Percentiles rank a stretch among this genome's conserved stretches.
Evolutionary conservation across 768 basidiomycete genomes (phyloP).

Genomic region (Suillus plorans): DNA sequence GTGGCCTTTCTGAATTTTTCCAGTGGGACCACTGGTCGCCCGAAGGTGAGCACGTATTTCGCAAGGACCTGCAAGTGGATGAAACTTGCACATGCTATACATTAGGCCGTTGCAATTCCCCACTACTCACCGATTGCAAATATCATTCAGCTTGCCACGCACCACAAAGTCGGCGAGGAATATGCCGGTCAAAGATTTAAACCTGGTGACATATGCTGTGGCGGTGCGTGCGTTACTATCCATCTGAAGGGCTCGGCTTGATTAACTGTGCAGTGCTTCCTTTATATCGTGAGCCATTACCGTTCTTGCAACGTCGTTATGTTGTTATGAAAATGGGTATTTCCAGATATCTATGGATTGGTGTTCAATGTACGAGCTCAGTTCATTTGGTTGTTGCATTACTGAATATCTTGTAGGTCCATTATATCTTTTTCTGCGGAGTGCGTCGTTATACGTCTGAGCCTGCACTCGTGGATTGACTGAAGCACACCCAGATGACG

Average conservation of each 20-base stretch:
- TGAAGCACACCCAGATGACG: conserved; percentile 47
- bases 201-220: conserved; percentile 60
- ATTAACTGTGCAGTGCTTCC: conserved; percentile 46
- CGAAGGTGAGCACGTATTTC: conserved; percentile 47
- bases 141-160: conserved; percentile 57
- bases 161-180: conserved; percentile 48
- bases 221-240: conserved; percentile 39
- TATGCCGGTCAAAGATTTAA: conserved; percentile 51
- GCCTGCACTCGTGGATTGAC: background rate
- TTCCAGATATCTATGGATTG: conserved; percentile 64
- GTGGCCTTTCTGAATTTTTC: conserved; percentile 73
- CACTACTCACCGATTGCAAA: conserved; percentile 62
- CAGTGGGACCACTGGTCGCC: conserved; percentile 73
- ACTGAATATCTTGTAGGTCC: conserved; percentile 46
- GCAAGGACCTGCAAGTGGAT: background rate
- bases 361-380: conserved; percentile 48
- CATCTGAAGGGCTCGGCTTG: background rate
- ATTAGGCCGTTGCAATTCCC: conserved; percentile 60
- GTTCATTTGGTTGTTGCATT: background rate
- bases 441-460: conserved; percentile 35
- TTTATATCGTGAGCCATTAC: conserved; percentile 50
- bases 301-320: background rate
- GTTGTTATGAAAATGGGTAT: background rate
- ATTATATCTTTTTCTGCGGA: conserved; percentile 53
- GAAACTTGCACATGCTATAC: background rate